These are phyloP conservation scores for Striga hermonthica DNA, from an alignment of 305 asterid species.

Conservation along the genomic window DNA sequence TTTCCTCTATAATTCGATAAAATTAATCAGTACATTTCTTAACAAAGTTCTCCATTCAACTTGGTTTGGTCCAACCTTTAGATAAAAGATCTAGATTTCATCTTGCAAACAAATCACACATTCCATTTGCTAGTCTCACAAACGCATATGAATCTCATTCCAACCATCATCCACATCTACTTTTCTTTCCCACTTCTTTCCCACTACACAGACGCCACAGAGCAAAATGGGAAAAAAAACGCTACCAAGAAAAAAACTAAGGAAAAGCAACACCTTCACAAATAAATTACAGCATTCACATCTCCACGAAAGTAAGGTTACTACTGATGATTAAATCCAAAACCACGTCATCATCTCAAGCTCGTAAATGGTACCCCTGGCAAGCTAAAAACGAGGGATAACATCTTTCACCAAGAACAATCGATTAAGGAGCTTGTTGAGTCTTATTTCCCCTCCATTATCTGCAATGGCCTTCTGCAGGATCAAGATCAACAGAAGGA, in stretches of 20 bases:
- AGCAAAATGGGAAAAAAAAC: too few relatives aligned
- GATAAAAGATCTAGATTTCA: too few relatives aligned
- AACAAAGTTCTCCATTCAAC: too few relatives aligned
- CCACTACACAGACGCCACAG: too few relatives aligned
- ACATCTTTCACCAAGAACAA: background rate
- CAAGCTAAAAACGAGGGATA: background rate
- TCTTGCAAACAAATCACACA: too few relatives aligned
- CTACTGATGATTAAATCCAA: background rate
- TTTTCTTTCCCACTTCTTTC: too few relatives aligned
- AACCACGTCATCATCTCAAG: background rate
- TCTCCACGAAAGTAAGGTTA: background rate
- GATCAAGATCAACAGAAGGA: background rate
- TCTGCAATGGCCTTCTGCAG: background rate
- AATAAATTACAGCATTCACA: background rate
- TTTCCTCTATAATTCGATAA: background rate
- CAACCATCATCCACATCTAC: too few relatives aligned
- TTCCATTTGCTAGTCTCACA: too few relatives aligned
- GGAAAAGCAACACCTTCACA: too few relatives aligned
- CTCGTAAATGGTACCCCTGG: background rate
- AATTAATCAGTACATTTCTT: background rate
- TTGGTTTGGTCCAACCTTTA: too few relatives aligned
- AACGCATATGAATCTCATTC: too few relatives aligned
- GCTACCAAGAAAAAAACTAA: too few relatives aligned
- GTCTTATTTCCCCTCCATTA: background rate
- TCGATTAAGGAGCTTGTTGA: background rate